Percentiles rank a stretch among this genome's conserved stretches.
Conservation (phyloP, 2,329 filamentous ascomycete species). For the Curvularia sp. region DNA sequence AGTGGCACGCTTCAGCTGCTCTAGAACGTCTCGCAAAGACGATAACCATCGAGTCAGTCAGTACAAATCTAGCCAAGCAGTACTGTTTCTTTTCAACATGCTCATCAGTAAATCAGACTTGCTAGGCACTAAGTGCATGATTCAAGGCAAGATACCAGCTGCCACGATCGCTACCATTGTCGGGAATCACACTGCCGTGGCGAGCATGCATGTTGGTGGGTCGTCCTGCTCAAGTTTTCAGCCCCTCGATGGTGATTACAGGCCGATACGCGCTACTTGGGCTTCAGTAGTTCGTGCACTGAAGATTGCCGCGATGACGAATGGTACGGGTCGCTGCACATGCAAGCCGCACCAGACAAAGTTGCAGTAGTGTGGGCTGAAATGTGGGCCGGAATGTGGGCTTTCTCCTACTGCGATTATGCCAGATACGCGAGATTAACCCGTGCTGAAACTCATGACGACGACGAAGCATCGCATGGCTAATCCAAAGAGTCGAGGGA, state of each 20-base stretch:
- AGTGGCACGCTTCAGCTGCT: neutral
- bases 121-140: neutral
- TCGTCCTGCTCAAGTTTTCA: neutral
- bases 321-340: neutral
- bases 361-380: no score
- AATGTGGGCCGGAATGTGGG: no score
- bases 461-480: neutral
- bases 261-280: neutral
- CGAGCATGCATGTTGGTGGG: neutral
- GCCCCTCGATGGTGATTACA: neutral
- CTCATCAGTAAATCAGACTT: neutral
- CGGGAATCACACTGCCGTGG: neutral
- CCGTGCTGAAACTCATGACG: neutral
- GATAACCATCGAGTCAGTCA: neutral
- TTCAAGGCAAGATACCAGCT: neutral
- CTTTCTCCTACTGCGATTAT: neutral
- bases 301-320: neutral
- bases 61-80: neutral
- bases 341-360: neutral
- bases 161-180: neutral
- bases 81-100: neutral
- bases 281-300: neutral
- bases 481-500: neutral
- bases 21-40: neutral
- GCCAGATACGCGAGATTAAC: neutral